phyloP scores from a whole-genome alignment of 352 stramenopile genomes.

The Phytopythium chamaehyphon region DNA sequence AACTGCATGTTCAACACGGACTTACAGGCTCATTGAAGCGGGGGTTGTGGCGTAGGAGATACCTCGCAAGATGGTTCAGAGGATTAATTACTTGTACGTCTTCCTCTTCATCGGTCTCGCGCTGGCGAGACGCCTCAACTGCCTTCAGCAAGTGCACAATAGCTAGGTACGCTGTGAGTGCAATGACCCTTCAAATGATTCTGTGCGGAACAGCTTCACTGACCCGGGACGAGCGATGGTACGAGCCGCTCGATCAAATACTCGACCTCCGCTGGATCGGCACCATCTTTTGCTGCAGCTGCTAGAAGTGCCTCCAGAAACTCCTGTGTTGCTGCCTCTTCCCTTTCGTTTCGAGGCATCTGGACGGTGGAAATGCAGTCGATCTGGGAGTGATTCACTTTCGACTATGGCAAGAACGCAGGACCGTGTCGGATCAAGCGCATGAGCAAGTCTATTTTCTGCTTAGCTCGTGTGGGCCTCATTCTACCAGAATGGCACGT shows the following conservation, averaged over 20 bases:
- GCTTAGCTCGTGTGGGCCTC: not conserved
- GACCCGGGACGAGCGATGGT: constrained; percentile 53
- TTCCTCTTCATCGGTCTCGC: constrained; percentile 34
- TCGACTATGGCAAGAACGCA: not conserved
- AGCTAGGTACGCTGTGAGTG: constrained; percentile 12
- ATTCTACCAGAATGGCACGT: constrained; percentile 45
- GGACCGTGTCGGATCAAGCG: not conserved
- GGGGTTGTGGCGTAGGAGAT: constrained; percentile 65
- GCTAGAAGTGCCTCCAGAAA: constrained; percentile 39
- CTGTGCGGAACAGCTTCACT: not conserved
- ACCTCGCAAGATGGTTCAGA: constrained; percentile 63
- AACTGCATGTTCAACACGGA: not conserved
- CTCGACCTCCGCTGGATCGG: constrained; percentile 34
- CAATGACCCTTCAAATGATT: not conserved
- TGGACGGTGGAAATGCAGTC: too few species aligned
- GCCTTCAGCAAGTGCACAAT: constrained; percentile 55
- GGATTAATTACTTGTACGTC: constrained; percentile 36
- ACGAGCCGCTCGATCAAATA: constrained; percentile 54
- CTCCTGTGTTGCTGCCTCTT: constrained; percentile 29
- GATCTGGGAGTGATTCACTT: too few species aligned
- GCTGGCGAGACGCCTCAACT: constrained; percentile 32
- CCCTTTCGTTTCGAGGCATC: constrained; percentile 14
- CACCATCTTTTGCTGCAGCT: constrained; percentile 22
- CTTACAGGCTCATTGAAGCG: constrained; percentile 42
- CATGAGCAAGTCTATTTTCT: constrained; percentile 5